Percentiles rank a stretch among this genome's conserved stretches.
Conservation (phyloP, 306 rosid species). For the Dalbergia cochinchinensis region DNA sequence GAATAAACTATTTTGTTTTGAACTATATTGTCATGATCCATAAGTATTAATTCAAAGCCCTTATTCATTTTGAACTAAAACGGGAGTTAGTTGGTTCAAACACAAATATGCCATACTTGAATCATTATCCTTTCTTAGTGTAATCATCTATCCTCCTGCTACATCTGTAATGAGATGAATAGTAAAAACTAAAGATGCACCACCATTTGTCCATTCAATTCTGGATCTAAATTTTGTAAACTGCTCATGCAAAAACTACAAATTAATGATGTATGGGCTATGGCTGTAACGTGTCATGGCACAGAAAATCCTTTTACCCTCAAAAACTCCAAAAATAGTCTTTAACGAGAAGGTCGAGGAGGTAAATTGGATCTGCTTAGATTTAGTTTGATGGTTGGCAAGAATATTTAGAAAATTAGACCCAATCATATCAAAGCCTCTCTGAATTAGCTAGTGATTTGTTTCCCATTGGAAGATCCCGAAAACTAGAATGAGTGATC, state of each 20-base stretch:
- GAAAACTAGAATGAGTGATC: conserved; percentile 42
- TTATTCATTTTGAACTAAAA: neutral
- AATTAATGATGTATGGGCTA: neutral
- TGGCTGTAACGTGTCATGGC: conserved; percentile 1
- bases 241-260: neutral
- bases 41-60: neutral
- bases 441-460: too few relatives aligned
- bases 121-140: neutral
- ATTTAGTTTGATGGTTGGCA: too few relatives aligned
- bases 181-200: neutral
- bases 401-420: too few relatives aligned
- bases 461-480: neutral
- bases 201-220: neutral
- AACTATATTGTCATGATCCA: neutral
- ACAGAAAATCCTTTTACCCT: neutral
- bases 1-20: too few relatives aligned
- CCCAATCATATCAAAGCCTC: too few relatives aligned
- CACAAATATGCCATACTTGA: neutral
- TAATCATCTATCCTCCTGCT: too few relatives aligned
- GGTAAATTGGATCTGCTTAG: too few relatives aligned
- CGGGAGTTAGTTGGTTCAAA: neutral
- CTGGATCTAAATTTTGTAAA: neutral
- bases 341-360: neutral
- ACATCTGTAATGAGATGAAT: neutral
- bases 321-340: neutral